A percentile compares a stretch with the other conserved stretches of the same genome.
Conservation (phyloP, 257 asterid species). For the Penstemon barbatus region DNA sequence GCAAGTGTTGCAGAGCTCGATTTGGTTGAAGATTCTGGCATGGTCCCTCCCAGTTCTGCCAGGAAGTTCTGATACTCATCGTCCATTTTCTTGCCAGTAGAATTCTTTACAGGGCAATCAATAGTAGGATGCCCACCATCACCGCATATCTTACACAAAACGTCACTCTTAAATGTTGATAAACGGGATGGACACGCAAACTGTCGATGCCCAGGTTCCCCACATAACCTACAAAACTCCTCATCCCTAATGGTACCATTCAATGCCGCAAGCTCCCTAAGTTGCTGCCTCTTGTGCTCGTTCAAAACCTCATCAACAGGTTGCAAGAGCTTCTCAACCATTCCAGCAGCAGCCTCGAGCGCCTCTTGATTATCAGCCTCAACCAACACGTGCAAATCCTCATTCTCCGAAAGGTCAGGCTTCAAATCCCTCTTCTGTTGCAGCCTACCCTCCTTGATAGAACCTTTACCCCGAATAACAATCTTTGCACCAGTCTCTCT, state of each 20-base stretch:
- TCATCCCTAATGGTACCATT: constrained; percentile 97
- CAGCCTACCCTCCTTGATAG: constrained; percentile 89
- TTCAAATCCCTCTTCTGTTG: constrained; percentile 89
- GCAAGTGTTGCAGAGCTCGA: constrained; percentile 57
- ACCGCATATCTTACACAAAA: constrained; percentile 88
- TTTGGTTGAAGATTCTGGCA: constrained; percentile 68
- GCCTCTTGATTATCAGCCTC: constrained; percentile 95
- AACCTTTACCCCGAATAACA: constrained; percentile 95
- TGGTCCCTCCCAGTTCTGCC: constrained; percentile 91
- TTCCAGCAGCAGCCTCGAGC: constrained; percentile 89
- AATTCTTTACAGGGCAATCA: constrained; percentile 87
- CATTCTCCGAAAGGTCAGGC: constrained; percentile 83
- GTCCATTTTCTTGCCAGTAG: constrained; percentile 98
- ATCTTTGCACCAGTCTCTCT: constrained; percentile 95
- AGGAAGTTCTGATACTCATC: constrained; percentile 92
- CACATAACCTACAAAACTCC: constrained; percentile 88
- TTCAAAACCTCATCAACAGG: constrained; percentile 97
- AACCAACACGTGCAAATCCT: constrained; percentile 91
- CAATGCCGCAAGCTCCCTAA: constrained; percentile 92
- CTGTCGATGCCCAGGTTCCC: constrained; percentile 93
- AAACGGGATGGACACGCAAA: constrained; percentile 86
- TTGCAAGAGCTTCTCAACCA: constrained; percentile 96
- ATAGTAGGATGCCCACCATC: constrained; percentile 98
- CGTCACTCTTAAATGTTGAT: constrained; percentile 89
- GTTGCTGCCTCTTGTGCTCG: constrained; percentile 96